phyloP scores from a whole-genome alignment of 169 alveolate genomes.

The Cyclospora cayetanensis region DNA sequence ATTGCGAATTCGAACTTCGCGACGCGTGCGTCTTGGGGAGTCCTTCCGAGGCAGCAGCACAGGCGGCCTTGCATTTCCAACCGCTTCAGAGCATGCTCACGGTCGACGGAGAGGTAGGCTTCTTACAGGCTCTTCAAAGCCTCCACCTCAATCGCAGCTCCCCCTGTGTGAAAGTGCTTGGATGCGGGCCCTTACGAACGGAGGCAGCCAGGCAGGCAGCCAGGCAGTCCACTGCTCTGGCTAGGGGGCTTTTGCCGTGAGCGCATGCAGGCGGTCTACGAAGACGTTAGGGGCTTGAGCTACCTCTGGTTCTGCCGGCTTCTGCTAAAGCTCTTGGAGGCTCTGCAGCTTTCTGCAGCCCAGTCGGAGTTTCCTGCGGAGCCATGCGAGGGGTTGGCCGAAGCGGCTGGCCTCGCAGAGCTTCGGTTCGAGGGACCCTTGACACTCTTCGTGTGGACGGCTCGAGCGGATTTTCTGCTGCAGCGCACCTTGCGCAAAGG shows the following conservation, averaged over 20 bases:
- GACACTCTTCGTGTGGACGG: not conserved
- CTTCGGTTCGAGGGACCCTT: not conserved
- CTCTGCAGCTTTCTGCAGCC: not conserved
- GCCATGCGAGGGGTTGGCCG: not conserved
- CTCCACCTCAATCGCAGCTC: too few relatives aligned
- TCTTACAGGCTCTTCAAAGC: too few relatives aligned
- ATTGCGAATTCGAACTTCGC: not conserved
- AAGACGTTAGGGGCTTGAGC: not conserved
- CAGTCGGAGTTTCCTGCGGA: not conserved
- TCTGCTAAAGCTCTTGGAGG: not conserved
- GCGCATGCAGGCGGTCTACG: not conserved
- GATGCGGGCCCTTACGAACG: too few relatives aligned
- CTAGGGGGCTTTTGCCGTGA: too few relatives aligned
- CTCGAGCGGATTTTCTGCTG: not conserved
- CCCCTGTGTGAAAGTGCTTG: too few relatives aligned
- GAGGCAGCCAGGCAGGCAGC: too few relatives aligned
- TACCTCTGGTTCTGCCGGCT: not conserved
- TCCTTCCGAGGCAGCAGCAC: not conserved
- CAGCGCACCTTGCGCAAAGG: not conserved
- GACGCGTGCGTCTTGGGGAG: not conserved
- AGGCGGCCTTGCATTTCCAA: not conserved
- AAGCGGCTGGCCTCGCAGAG: not conserved
- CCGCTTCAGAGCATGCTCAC: not conserved
- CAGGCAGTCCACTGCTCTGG: too few relatives aligned
- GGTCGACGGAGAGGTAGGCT: conserved; percentile 26